Conservation (phyloP, 176 grass and related monocot species). For the Canna indica region DNA sequence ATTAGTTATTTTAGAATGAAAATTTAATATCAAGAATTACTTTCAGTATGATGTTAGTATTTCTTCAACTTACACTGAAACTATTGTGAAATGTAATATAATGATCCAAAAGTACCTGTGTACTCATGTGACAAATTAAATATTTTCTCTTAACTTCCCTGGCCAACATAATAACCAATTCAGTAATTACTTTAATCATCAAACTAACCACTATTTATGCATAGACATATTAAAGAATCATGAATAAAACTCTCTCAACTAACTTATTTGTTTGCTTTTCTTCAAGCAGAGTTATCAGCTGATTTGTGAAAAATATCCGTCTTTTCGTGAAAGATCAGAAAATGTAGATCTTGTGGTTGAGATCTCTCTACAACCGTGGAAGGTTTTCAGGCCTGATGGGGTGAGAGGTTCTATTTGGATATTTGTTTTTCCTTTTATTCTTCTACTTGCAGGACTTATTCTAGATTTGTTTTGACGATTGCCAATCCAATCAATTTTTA, state of each 20-base stretch:
- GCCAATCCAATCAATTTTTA: background rate
- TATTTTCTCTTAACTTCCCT: too few relatives aligned
- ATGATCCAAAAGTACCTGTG: too few relatives aligned
- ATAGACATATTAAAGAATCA: background rate
- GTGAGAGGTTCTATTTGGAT: slow-evolving; percentile 41
- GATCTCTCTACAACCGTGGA: slow-evolving; percentile 97
- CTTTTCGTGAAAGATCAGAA: slow-evolving; percentile 97
- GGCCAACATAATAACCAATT: too few relatives aligned
- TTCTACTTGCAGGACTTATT: background rate
- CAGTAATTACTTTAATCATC: too few relatives aligned
- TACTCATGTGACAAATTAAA: too few relatives aligned
- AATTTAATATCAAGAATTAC: too few relatives aligned
- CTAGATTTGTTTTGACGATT: slow-evolving; percentile 2
- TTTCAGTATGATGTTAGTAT: too few relatives aligned
- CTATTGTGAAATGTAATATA: too few relatives aligned
- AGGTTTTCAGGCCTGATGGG: slow-evolving; percentile 93
- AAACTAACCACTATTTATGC: too few relatives aligned
- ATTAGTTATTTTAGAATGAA: too few relatives aligned
- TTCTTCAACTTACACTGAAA: too few relatives aligned
- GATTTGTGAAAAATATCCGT: slow-evolving; percentile 78
- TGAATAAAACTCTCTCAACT: background rate
- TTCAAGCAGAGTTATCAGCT: slow-evolving; percentile 67
- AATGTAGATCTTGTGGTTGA: slow-evolving; percentile 95
- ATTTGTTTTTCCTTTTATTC: slow-evolving; percentile 11
- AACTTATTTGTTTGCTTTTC: background rate